Evolutionary conservation across 179 eudicot genomes (phyloP).

Genomic region (Silene coronaria): DNA sequence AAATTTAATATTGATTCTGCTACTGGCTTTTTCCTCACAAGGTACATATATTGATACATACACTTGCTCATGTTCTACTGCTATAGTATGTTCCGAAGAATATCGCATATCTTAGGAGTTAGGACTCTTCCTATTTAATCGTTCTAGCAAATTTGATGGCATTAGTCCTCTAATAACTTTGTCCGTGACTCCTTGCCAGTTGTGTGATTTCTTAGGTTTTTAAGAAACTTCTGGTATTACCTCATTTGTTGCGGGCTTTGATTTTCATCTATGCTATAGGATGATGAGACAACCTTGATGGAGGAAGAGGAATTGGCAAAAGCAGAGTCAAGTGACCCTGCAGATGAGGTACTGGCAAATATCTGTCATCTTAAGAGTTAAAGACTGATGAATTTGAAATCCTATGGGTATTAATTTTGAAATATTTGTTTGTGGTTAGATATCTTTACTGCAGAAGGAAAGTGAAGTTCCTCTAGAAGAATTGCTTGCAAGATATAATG

Average conservation of each 20-base stretch:
- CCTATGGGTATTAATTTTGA: neutral
- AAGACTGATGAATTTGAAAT: neutral
- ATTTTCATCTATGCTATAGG: conserved; percentile 38
- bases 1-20: neutral
- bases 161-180: neutral
- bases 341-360: conserved; percentile 54
- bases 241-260: neutral
- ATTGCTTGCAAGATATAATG: conserved; percentile 78
- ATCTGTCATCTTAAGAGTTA: neutral
- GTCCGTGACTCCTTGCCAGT: neutral
- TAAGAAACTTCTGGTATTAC: neutral
- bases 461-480: conserved; percentile 88
- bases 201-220: neutral
- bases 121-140: neutral
- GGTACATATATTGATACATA: neutral
- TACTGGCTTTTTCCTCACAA: neutral
- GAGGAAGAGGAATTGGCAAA: conserved; percentile 90
- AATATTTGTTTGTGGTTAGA: conserved; percentile 33
- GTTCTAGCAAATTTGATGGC: neutral
- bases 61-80: neutral
- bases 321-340: conserved; percentile 46
- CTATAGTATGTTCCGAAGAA: neutral
- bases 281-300: conserved; percentile 83
- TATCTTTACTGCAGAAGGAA: conserved; percentile 83
- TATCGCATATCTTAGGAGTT: neutral